A percentile compares a stretch with the other conserved stretches of the same genome.
Conservation (phyloP, 2,329 filamentous ascomycete species). For the Zarea fungicola region DNA sequence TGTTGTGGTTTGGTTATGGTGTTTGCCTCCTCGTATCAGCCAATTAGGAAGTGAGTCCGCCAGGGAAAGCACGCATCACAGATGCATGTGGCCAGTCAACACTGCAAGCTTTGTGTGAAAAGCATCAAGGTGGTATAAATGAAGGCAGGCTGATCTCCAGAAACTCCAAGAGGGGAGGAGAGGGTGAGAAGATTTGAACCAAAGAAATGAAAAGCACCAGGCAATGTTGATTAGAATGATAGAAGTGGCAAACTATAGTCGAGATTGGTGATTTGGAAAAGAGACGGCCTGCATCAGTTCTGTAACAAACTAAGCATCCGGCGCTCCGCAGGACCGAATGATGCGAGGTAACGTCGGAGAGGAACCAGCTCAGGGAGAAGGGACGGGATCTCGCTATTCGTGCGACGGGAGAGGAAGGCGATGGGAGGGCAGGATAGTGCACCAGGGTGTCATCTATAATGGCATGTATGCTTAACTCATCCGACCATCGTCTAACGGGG, state of each 20-base stretch:
- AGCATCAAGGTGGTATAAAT: neutral
- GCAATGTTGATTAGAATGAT: conserved; percentile 17
- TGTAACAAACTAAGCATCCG: conserved; percentile 8
- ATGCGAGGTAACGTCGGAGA: neutral
- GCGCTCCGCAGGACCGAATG: neutral
- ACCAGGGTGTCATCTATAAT: neutral
- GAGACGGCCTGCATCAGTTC: conserved; percentile 11
- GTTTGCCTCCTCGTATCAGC: neutral
- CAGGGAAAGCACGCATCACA: conserved; percentile 7
- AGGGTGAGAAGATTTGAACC: conserved; percentile 9
- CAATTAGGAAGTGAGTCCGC: neutral
- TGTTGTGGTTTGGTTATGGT: neutral
- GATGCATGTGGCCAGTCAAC: neutral
- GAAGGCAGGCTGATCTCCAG: neutral
- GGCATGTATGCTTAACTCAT: neutral
- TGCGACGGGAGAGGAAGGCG: neutral
- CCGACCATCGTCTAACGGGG: too few relatives aligned
- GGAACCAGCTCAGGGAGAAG: neutral
- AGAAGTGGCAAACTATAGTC: conserved; percentile 14
- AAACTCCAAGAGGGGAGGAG: conserved; percentile 8
- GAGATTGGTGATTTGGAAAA: conserved; percentile 7
- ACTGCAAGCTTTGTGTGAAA: neutral
- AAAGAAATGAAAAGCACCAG: conserved; percentile 15
- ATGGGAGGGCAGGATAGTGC: neutral
- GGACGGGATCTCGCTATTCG: neutral